Evolutionary conservation across 192 early-diverging fungal species (phyloP).

Genomic region (Phlyctochytrium bullatum): DNA sequence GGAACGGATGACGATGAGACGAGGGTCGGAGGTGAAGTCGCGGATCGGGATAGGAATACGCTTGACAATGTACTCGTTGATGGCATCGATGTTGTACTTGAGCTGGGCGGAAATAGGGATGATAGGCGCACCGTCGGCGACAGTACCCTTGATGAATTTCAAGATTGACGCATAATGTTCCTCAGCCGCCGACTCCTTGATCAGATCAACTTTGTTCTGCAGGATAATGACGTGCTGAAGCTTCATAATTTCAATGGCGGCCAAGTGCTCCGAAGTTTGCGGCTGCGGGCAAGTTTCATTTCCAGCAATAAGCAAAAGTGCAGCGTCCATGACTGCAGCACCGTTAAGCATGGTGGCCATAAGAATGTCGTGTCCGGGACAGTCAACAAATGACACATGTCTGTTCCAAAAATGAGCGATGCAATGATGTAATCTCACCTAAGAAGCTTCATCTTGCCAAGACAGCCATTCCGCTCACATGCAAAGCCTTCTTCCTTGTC

Average conservation of each 20-base stretch:
- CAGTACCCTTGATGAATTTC: conserved; percentile 90
- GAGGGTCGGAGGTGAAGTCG: conserved; percentile 87
- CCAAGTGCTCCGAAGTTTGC: conserved; percentile 97
- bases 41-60: conserved; percentile 90
- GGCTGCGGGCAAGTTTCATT: conserved; percentile 99
- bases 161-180: conserved; percentile 90
- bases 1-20: conserved; percentile 95
- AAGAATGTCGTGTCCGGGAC: conserved; percentile 99
- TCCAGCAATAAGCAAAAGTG: conserved; percentile 92
- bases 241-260: conserved; percentile 99
- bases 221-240: conserved; percentile 94
- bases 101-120: conserved; percentile 98
- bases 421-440: conserved; percentile 41
- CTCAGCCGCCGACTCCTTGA: conserved; percentile 87
- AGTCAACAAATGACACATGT: conserved; percentile 98
- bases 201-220: conserved; percentile 98
- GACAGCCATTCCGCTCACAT: conserved; percentile 84
- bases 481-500: conserved; percentile 81
- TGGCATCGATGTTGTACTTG: conserved; percentile 97
- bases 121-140: conserved; percentile 92
- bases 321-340: conserved; percentile 96
- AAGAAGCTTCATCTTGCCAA: conserved; percentile 80
- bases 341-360: conserved; percentile 99
- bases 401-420: too few relatives aligned
- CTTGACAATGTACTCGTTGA: conserved; percentile 97